Base-by-base conservation (phyloP, 108 stramenopile species). In the Epithemia pelagica region DNA sequence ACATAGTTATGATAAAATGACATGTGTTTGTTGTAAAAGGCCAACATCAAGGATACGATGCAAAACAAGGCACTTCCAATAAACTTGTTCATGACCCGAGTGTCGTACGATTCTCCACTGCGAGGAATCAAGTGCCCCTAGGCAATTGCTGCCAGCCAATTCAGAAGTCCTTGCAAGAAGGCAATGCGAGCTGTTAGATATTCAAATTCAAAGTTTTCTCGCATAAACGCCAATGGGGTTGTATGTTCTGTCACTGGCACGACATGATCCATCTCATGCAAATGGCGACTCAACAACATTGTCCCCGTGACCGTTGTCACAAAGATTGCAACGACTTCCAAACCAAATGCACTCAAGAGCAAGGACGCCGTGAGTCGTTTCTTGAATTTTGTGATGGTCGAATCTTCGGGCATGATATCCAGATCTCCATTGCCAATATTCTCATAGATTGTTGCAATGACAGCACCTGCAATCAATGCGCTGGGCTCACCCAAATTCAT, bases 381-480 rank as follows among this genome's bases (percentile, higher is more conserved):
- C 60, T 33, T 62, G 22, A 53, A 29, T 18, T 28, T 30, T 27
- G 70, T 68, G 0, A 30, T 3, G 2, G 0, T 10, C 19, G 56
- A 23, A 57, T 78, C 77, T 18, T 22, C 30, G 1, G 28, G 23
- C 23, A 60, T 19, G 18, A 66, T 20, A 29, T 63, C 62, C 28
- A 70, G 30, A n/a, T 52, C 52, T 33, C 67, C 66, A 21, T 27
- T 19, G 1, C 60, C 21, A 8, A 65, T 59, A 52, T 25, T 52
- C 29, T 78, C 68, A 1, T 58, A 52, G n/a, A 74, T 33, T 52
- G 73, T 69, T 2, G 66, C 77, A 28, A 78, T 15, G 52, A 78
- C 77, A 29, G 73, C 77, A 32, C 77, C 77, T 10, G 77, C 77
- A 0, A 78, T 72, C 58, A 78, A 68, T 3, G 77, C 71, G 24